Percentiles rank a stretch among this genome's conserved stretches.
Evolutionary conservation across 202 grass and related monocot genomes (phyloP).

Genomic region (Cymbopogon flexuosus): DNA sequence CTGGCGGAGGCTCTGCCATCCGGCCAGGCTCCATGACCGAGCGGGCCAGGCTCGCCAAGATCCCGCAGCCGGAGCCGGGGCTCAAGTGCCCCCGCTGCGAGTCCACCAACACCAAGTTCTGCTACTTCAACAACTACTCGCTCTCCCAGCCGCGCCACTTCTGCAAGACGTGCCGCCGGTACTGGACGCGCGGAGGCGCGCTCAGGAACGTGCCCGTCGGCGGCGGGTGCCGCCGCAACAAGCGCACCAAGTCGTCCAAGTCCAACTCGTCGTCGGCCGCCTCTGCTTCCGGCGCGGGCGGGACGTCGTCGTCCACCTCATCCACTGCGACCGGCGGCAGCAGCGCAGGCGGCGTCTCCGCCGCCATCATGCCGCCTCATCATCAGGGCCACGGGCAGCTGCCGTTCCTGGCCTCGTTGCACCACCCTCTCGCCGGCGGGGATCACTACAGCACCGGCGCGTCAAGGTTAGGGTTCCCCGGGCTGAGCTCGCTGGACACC

Average conservation of each 20-base stretch:
- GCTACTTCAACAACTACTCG: slow-evolving; percentile 99
- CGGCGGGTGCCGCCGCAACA: slow-evolving; percentile 87
- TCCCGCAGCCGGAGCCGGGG: slow-evolving; percentile 70
- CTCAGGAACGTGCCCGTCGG: slow-evolving; percentile 84
- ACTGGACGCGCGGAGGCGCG: slow-evolving; percentile 85
- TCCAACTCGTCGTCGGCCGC: slow-evolving; percentile 43
- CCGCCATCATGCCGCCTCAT: slow-evolving; percentile 29
- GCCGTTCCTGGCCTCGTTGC: slow-evolving; percentile 64
- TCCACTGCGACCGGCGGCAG: slow-evolving; percentile 34
- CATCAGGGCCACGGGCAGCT: slow-evolving; percentile 34
- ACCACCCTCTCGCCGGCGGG: slow-evolving; percentile 26
- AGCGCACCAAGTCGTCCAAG: slow-evolving; percentile 75
- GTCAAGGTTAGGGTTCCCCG: slow-evolving; percentile 57
- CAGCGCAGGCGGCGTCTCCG: not conserved
- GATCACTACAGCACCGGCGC: slow-evolving; percentile 47
- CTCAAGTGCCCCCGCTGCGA: slow-evolving; percentile 98
- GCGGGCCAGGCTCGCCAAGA: slow-evolving; percentile 59
- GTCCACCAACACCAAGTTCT: slow-evolving; percentile 93
- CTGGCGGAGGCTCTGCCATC: slow-evolving; percentile 1
- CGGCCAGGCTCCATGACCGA: slow-evolving; percentile 68
- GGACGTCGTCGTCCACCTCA: slow-evolving; percentile 52
- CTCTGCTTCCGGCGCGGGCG: slow-evolving; percentile 30
- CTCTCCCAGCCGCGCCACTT: slow-evolving; percentile 95
- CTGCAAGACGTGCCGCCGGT: slow-evolving; percentile 96
- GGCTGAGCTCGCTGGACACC: slow-evolving; percentile 52